Evolutionary conservation across 179 eudicot genomes (phyloP).

Genomic region (Gypsophila paniculata): DNA sequence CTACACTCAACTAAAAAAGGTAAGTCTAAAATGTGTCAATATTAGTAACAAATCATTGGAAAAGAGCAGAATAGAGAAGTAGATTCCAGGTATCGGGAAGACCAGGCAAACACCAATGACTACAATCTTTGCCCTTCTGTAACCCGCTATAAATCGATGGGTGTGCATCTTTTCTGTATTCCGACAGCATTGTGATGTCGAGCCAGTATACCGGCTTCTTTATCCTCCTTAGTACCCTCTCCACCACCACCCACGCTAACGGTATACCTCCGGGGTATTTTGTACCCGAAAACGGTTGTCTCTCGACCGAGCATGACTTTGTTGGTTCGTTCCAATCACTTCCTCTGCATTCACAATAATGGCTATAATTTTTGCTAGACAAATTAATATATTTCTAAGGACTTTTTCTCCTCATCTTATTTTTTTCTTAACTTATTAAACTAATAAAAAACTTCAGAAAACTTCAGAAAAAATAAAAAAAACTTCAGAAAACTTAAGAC

Average conservation of each 20-base stretch:
- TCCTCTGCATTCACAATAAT: constrained; percentile 40
- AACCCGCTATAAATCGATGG: constrained; percentile 51
- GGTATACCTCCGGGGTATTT: constrained; percentile 64
- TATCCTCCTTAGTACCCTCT: constrained; percentile 54
- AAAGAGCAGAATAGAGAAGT: constrained; percentile 55
- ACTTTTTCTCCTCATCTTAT: no score
- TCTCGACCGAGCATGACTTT: constrained; percentile 51
- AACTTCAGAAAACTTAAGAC: no score
- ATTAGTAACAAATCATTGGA: background rate
- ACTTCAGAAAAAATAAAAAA: no score
- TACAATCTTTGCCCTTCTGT: constrained; percentile 50
- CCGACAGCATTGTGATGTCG: constrained; percentile 56
- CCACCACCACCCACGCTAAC: constrained; percentile 39
- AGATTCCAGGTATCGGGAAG: constrained; percentile 78
- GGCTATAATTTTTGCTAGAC: background rate
- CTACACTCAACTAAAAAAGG: no score
- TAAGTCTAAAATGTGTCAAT: background rate
- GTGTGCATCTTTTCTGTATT: constrained; percentile 61
- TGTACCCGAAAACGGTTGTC: constrained; percentile 46
- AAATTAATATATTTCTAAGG: no score
- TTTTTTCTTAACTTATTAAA: no score
- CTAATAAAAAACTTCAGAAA: no score
- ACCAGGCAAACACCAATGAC: constrained; percentile 89
- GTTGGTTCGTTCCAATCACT: constrained; percentile 67
- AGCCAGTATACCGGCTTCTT: constrained; percentile 66